Base-by-base conservation (phyloP, 768 basidiomycete species). In the Podaxis pistillaris region DNA sequence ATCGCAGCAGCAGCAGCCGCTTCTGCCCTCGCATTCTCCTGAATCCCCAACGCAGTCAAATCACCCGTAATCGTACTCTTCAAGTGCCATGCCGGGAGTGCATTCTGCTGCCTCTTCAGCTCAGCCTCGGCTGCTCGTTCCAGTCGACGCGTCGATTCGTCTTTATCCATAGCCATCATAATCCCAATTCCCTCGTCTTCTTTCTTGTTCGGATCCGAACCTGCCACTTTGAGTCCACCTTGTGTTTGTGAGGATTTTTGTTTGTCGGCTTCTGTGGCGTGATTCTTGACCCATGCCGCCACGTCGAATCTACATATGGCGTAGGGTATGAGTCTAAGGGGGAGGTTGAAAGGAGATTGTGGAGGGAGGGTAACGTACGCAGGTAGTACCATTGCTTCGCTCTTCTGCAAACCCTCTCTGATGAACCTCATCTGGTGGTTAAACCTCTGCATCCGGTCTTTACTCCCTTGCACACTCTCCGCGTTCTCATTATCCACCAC, bases 381-480 rank as follows among this genome's bases (percentile, higher is more conserved):
- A 50, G 94, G 93, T 49, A 96, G 76, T 36, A 89, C 81, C 85
- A 96, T 92, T 22, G 86, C 83, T 70, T 98, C 96, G 64, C 94
- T 93, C 73, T 88, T 90, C 69, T 94, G 89, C 68, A 99, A 74
- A 3, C 93, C 91, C 66, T 95, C 93, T 37, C 90, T 83, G 51
- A 98, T 86, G 68, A 89, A 90, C 36, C 89, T 83, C 81, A 96
- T 96, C 73, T 95, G 92, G 65, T 86, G 81, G 73, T 97, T 96
- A 74, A 98, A 95, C 65, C 94, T 81, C 74, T 95, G 91, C 94
- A 98, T 97, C 63, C 93, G 84, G 73, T 98, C 96, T 76, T 96
- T 91, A 68, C 89, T 93, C 9, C 92, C 93, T 63, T 79, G 78
- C 5, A 91, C 89, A 63, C 86, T 90, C 75, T 93, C 94, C 8